Base-by-base conservation (phyloP, 2,329 filamentous ascomycete species). In the Colletotrichum sp. region DNA sequence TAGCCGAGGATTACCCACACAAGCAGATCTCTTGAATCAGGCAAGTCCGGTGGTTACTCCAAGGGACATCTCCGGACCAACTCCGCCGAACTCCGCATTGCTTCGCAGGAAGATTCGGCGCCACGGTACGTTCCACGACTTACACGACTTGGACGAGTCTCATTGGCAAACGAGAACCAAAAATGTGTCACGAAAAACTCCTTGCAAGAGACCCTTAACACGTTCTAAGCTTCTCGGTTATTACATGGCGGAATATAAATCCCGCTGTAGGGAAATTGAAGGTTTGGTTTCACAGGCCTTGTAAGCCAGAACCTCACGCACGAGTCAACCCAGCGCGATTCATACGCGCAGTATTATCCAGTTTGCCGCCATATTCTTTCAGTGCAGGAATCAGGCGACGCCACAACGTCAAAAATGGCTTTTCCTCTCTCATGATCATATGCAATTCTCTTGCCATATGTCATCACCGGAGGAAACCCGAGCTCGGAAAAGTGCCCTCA, bases 21-120 rank as follows among this genome's bases (percentile, higher is more conserved):
- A n/a, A 36, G 32, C 27, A 10, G 32, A 25, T 0, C 13, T 34
- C 12, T 13, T 15, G 27, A 18, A 56, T 16, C 27, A 15, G 28
- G 43, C 1, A 52, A 66, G 15, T 28, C 28, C 64, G 43, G n/a
- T 16, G 9, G 28, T 69, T 60, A 28, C 66, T 13, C 22, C 30
- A n/a, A 28, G 16, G n/a, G 55, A 36, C 15, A 39, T 28, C 55
- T 30, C 66, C 66, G 66, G 32, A 4, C 28, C 32, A 69, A 22
- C 52, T 60, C 66, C 66, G 52, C 52, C 34, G 9, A 30, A 30
- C 52, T 69, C 30, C 66, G 52, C 66, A 9, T 66, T 15, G 22
- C 10, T n/a, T 30, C 18, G 8, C 6, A 61, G 27, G 58, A 28
- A 61, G 27, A 56, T 15, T 6, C 27, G 52, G n/a, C 52, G 39